Percentiles rank a stretch among this genome's conserved stretches.
These are phyloP conservation scores for Podila epicladia DNA, from an alignment of 192 early-diverging fungal genomes.

Conservation along the genomic window DNA sequence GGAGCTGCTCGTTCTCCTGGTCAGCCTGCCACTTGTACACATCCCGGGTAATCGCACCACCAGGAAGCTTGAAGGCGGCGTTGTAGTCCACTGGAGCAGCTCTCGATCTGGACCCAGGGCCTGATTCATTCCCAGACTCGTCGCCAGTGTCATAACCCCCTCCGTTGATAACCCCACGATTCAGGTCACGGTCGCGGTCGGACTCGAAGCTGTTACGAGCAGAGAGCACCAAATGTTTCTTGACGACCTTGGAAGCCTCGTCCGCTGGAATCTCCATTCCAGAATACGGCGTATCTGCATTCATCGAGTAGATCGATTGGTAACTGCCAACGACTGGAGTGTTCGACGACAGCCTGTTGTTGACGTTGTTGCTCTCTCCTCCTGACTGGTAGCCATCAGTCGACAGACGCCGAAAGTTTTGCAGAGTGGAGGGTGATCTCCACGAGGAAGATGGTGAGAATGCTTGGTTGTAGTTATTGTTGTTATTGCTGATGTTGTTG, in stretches of 20 bases:
- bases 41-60: slow-evolving; percentile 85
- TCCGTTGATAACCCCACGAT: slow-evolving; percentile 11
- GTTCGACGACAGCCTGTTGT: neutral
- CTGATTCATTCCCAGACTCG: slow-evolving; percentile 20
- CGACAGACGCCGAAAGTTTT: slow-evolving; percentile 29
- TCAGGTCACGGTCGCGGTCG: slow-evolving; percentile 39
- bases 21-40: slow-evolving; percentile 91
- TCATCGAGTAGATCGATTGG: slow-evolving; percentile 25
- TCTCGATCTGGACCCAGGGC: neutral
- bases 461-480: neutral
- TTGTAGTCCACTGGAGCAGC: slow-evolving; percentile 22
- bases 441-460: slow-evolving; percentile 40
- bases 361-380: neutral
- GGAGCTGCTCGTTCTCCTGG: slow-evolving; percentile 61
- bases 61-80: slow-evolving; percentile 64
- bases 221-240: slow-evolving; percentile 72
- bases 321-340: slow-evolving; percentile 9
- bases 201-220: slow-evolving; percentile 51
- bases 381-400: neutral
- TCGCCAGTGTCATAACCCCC: slow-evolving; percentile 13
- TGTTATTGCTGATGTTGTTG: slow-evolving; percentile 29
- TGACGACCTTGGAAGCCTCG: slow-evolving; percentile 71
- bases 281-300: slow-evolving; percentile 14
- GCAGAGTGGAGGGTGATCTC: slow-evolving; percentile 48
- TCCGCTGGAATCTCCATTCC: slow-evolving; percentile 60